Percentiles rank a stretch among this genome's conserved stretches.
Evolutionary conservation across 1,284 basidiomycete genomes (phyloP).

Genomic region (Microbotryum saponariae): DNA sequence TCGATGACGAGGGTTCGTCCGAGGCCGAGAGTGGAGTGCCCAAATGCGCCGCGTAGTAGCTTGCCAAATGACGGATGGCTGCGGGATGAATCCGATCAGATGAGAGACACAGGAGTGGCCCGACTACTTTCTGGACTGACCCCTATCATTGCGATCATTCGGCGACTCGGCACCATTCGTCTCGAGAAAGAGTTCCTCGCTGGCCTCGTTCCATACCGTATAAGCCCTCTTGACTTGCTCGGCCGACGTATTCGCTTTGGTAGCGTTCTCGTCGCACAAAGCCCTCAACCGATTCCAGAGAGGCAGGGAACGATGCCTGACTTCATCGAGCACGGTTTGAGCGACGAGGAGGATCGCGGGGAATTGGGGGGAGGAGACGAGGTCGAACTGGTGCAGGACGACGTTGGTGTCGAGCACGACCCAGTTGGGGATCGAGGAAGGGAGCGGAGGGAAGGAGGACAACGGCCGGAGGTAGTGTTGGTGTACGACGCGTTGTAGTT

Average conservation of each 20-base stretch:
- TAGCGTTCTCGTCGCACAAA: conserved; percentile 56
- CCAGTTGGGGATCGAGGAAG: conserved; percentile 62
- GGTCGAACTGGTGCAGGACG: conserved; percentile 88
- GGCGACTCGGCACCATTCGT: conserved; percentile 67
- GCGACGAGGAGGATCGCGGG: conserved; percentile 61
- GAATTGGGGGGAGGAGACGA: conserved; percentile 65
- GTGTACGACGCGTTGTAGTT: conserved; percentile 91
- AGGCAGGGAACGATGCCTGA: conserved; percentile 86
- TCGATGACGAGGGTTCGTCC: conserved; percentile 41
- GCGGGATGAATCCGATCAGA: background rate
- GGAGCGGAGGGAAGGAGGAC: conserved; percentile 76
- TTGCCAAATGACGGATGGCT: conserved; percentile 76
- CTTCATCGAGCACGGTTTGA: conserved; percentile 94
- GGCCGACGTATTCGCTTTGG: background rate
- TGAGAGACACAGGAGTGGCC: background rate
- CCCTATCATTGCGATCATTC: conserved; percentile 88
- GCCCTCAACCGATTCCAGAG: conserved; percentile 84
- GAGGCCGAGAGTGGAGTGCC: conserved; percentile 44
- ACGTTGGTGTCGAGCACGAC: conserved; percentile 93
- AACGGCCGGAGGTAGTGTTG: conserved; percentile 92
- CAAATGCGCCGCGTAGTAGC: conserved; percentile 77
- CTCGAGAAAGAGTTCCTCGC: conserved; percentile 54
- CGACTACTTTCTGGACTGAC: conserved; percentile 44
- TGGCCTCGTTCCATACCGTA: conserved; percentile 32
- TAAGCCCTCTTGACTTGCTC: conserved; percentile 22